phyloP scores from a whole-genome alignment of 1,284 basidiomycete genomes.

The Veloboletus limbatus region DNA sequence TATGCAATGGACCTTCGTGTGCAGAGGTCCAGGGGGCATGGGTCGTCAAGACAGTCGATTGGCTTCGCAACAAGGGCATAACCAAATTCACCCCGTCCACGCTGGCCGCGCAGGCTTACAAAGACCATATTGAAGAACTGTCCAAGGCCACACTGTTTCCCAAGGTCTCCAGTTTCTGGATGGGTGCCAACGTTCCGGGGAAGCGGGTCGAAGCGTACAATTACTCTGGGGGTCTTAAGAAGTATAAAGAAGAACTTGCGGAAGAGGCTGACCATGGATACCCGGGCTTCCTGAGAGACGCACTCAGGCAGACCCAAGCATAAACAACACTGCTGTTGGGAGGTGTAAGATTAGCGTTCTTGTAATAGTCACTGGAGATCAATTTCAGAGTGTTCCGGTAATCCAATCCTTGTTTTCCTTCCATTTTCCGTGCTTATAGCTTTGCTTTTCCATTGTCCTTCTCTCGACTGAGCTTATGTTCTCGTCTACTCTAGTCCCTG shows the following conservation, averaged over 20 bases:
- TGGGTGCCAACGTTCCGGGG: slow-evolving; percentile 16
- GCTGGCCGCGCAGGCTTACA: slow-evolving; percentile 3
- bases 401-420: too few species aligned
- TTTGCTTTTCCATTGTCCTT: too few species aligned
- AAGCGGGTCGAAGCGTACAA: slow-evolving; percentile 14
- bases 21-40: slow-evolving; percentile 9
- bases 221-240: slow-evolving; percentile 8
- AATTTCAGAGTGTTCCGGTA: too few species aligned
- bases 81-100: slow-evolving; percentile 17
- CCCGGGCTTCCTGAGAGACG: slow-evolving; percentile 13
- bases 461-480: too few species aligned
- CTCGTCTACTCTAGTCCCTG: too few species aligned
- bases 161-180: slow-evolving; percentile 15
- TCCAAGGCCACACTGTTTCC: slow-evolving; percentile 1
- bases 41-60: slow-evolving; percentile 16
- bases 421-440: too few species aligned
- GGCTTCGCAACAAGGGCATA: slow-evolving; percentile 7
- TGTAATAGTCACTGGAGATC: too few species aligned
- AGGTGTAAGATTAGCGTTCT: too few species aligned
- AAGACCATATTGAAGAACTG: slow-evolving; percentile 7
- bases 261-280: slow-evolving; percentile 10
- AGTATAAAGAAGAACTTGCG: slow-evolving; percentile 10
- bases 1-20: slow-evolving; percentile 13
- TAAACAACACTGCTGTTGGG: too few species aligned
- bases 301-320: slow-evolving; percentile 1